A percentile compares a stretch with the other conserved stretches of the same genome.
Conservation (phyloP, 1,139 yeast species). For the Blastobotrys malaysiensis region DNA sequence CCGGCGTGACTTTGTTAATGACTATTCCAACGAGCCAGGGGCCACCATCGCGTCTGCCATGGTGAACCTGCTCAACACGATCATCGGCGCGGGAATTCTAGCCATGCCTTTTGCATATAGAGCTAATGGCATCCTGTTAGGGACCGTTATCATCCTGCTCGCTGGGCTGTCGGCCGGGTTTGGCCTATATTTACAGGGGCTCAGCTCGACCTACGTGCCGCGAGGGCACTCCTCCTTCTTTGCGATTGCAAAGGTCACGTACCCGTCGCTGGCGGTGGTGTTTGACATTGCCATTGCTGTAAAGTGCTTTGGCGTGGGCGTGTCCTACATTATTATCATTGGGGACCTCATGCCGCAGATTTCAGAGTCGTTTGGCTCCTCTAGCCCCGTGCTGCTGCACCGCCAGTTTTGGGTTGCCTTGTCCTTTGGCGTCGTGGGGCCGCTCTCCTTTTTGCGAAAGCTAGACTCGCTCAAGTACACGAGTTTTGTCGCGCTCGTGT, state of each 20-base stretch:
- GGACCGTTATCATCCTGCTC: constrained; percentile 54
- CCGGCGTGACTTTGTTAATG: not conserved
- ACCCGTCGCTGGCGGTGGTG: constrained; percentile 73
- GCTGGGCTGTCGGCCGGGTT: constrained; percentile 77
- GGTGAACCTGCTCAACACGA: constrained; percentile 37
- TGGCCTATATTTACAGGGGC: constrained; percentile 77
- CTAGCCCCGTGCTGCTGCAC: constrained; percentile 20
- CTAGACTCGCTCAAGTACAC: constrained; percentile 85
- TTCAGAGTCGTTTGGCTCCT: constrained; percentile 20
- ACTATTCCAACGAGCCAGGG: constrained; percentile 9
- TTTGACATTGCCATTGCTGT: constrained; percentile 86
- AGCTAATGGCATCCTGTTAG: constrained; percentile 76
- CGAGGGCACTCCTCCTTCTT: constrained; percentile 81
- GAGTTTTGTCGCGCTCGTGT: constrained; percentile 72
- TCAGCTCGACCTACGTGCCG: constrained; percentile 63
- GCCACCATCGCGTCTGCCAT: constrained; percentile 30
- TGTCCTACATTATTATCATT: constrained; percentile 78
- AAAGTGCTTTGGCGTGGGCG: constrained; percentile 91
- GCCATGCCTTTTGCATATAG: constrained; percentile 89
- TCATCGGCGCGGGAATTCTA: constrained; percentile 74
- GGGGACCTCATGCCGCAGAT: constrained; percentile 83
- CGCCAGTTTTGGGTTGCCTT: constrained; percentile 60
- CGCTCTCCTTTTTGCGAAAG: constrained; percentile 66
- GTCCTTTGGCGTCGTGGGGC: constrained; percentile 60
- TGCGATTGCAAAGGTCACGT: constrained; percentile 74